These are phyloP conservation scores for Macrolepiota fuliginosa DNA, from an alignment of 768 basidiomycete genomes.

Conservation along the genomic window DNA sequence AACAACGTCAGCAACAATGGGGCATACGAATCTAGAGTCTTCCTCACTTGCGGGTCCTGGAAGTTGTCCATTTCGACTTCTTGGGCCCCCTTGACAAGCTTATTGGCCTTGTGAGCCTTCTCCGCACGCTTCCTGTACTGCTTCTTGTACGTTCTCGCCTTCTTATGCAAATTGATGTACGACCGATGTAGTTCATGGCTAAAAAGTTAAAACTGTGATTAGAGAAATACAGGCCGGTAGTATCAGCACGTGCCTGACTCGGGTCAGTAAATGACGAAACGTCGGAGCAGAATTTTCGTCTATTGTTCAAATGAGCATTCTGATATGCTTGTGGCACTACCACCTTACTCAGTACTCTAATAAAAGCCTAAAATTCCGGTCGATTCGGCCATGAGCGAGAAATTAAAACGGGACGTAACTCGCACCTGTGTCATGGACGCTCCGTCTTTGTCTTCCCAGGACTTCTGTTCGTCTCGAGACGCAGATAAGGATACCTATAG, in stretches of 20 bases:
- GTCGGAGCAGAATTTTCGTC: conserved; percentile 28
- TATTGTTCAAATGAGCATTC: conserved; percentile 10
- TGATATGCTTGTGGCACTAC: neutral
- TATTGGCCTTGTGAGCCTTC: conserved; percentile 16
- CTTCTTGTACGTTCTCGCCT: conserved; percentile 24
- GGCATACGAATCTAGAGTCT: conserved; percentile 3
- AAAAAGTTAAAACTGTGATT: neutral
- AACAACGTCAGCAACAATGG: neutral
- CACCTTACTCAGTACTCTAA: neutral
- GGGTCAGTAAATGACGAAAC: conserved; percentile 25
- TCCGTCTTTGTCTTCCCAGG: conserved; percentile 35
- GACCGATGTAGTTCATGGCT: conserved; percentile 32
- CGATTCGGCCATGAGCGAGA: neutral
- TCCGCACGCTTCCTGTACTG: conserved; percentile 18
- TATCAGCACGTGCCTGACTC: conserved; percentile 25
- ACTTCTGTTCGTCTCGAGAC: conserved; percentile 33
- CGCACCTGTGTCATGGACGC: conserved; percentile 35
- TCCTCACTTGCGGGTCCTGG: conserved; percentile 34
- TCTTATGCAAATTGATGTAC: conserved; percentile 26
- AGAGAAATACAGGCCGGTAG: neutral
- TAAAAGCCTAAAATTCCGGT: neutral
- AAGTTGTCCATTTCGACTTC: conserved; percentile 35
- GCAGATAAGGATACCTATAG: conserved; percentile 34
- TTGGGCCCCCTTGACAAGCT: neutral
- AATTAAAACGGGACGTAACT: neutral